A percentile compares a stretch with the other conserved stretches of the same genome.
phyloP scores from a whole-genome alignment of 164 flowering plant genomes.

The Umbellularia californica region DNA sequence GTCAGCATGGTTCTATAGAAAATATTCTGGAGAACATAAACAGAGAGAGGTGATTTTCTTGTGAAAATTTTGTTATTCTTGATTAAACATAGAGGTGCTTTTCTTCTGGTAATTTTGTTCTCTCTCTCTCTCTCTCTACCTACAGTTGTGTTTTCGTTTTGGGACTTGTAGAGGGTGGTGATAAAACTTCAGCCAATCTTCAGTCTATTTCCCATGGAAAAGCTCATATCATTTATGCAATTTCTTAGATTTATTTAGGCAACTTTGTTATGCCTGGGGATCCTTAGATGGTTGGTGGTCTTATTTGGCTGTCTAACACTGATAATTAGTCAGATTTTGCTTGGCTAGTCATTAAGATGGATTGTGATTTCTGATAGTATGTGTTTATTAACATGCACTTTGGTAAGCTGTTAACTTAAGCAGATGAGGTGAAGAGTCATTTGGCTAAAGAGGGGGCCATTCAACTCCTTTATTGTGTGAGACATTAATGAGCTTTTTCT shows the following conservation, averaged over 20 bases:
- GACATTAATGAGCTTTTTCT: too few species aligned
- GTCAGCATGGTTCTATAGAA: slow-evolving; percentile 93
- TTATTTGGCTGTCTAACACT: not conserved
- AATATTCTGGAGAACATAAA: slow-evolving; percentile 76
- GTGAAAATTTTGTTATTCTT: not conserved
- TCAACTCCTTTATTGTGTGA: too few species aligned
- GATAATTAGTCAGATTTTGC: not conserved
- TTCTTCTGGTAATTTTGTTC: not conserved
- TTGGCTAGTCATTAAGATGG: not conserved
- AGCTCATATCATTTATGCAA: too few species aligned
- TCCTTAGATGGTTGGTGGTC: not conserved
- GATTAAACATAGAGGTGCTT: not conserved
- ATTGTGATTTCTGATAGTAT: not conserved
- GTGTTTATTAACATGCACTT: not conserved
- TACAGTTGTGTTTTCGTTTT: too few species aligned
- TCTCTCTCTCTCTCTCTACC: not conserved
- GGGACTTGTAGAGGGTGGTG: too few species aligned
- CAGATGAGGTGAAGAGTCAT: not conserved
- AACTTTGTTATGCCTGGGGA: not conserved
- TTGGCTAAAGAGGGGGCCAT: not conserved
- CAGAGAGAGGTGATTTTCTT: slow-evolving; percentile 64
- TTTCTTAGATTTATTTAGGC: not conserved
- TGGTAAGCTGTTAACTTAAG: not conserved
- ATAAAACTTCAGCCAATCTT: too few species aligned
- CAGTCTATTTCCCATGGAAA: too few species aligned